phyloP scores from a whole-genome alignment of 371 early-diverging fungal species.

The Zopfochytrium polystomum region DNA sequence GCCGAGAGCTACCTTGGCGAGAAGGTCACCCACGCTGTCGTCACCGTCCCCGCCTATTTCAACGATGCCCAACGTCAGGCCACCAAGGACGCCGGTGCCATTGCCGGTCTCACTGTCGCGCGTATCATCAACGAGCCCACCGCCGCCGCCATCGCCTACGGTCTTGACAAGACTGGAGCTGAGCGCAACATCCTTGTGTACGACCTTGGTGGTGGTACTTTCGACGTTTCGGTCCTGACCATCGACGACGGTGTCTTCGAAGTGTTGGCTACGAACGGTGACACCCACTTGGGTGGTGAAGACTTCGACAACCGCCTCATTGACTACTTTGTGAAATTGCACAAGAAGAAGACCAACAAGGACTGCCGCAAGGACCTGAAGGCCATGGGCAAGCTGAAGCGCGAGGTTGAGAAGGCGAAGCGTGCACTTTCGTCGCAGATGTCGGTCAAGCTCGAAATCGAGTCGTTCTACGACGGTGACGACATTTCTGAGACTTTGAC shows the following conservation, averaged over 20 bases:
- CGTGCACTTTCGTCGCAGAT: constrained; percentile 80
- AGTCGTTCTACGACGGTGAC: constrained; percentile 64
- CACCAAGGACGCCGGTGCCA: constrained; percentile 70
- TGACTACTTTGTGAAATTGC: constrained; percentile 71
- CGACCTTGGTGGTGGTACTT: constrained; percentile 96
- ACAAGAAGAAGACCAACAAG: constrained; percentile 66
- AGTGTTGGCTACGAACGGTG: constrained; percentile 84
- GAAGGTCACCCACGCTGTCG: constrained; percentile 60
- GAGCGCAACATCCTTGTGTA: constrained; percentile 65
- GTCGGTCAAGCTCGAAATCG: constrained; percentile 66
- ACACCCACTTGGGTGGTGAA: constrained; percentile 94
- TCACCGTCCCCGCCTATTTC: constrained; percentile 83
- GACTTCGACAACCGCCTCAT: constrained; percentile 89
- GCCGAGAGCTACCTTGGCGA: constrained; percentile 59
- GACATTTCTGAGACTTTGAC: constrained; percentile 61
- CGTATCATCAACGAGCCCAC: constrained; percentile 76
- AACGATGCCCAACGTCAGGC: constrained; percentile 73
- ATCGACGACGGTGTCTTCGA: constrained; percentile 86
- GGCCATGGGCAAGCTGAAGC: constrained; percentile 80
- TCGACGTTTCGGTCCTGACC: constrained; percentile 87
- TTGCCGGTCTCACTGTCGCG: constrained; percentile 66
- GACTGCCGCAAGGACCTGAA: constrained; percentile 69
- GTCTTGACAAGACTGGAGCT: constrained; percentile 57
- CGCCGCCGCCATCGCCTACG: constrained; percentile 75
- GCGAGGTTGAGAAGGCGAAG: constrained; percentile 86